Evolutionary conservation across 129 eudicot genomes (phyloP).

Genomic region (Arctium lappa): DNA sequence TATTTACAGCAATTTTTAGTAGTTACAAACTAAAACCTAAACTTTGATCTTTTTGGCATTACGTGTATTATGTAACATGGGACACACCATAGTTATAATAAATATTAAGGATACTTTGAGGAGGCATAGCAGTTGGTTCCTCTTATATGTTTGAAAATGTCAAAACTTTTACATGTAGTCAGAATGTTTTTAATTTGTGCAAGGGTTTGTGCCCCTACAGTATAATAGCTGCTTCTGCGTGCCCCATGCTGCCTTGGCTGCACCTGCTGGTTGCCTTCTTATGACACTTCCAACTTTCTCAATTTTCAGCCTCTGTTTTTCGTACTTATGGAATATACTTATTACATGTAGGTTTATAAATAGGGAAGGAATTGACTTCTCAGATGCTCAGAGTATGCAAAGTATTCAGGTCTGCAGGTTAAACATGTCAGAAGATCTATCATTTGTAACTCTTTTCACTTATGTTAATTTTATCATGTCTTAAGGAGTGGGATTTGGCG

Average conservation of each 20-base stretch:
- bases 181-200: background rate
- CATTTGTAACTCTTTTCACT: constrained; percentile 1
- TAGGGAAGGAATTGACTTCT: constrained; percentile 96
- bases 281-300: background rate
- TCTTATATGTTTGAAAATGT: background rate
- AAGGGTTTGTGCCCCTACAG: background rate
- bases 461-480: background rate
- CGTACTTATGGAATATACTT: background rate
- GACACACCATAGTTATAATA: background rate
- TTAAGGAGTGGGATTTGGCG: constrained; percentile 93
- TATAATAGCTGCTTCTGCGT: background rate
- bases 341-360: constrained; percentile 67
- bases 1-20: background rate
- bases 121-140: background rate
- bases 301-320: background rate
- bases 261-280: background rate
- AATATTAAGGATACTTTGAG: background rate
- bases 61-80: background rate
- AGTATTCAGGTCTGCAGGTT: constrained; percentile 68
- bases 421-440: constrained; percentile 1
- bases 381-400: constrained; percentile 98
- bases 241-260: background rate
- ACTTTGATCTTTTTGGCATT: background rate
- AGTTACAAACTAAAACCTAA: constrained; percentile 16
- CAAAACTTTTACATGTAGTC: background rate